Evolutionary conservation across 352 stramenopile species (phyloP).

Genomic region (Phytophthora colocasiae): DNA sequence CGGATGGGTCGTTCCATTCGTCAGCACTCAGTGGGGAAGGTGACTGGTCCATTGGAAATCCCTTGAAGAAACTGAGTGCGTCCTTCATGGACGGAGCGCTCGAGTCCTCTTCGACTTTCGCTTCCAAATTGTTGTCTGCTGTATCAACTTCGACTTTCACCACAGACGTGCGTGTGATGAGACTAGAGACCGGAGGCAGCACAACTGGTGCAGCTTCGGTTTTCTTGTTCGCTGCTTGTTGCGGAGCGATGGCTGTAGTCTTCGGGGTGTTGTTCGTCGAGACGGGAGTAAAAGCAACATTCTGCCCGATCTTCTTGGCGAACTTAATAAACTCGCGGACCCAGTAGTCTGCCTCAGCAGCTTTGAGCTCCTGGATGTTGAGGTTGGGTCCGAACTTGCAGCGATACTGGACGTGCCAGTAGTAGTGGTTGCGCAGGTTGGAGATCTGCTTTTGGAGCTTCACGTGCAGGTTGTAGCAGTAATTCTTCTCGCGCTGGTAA

Average conservation of each 20-base stretch:
- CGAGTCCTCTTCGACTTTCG: slow-evolving; percentile 13
- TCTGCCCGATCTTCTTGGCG: slow-evolving; percentile 67
- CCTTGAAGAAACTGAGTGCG: slow-evolving; percentile 10
- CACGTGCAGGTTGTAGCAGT: slow-evolving; percentile 82
- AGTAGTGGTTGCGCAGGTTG: slow-evolving; percentile 83
- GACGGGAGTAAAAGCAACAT: slow-evolving; percentile 43
- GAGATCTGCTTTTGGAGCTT: slow-evolving; percentile 84
- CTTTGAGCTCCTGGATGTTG: slow-evolving; percentile 74
- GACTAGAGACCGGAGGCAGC: slow-evolving; percentile 20
- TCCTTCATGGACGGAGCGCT: slow-evolving; percentile 42
- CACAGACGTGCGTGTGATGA: slow-evolving; percentile 2
- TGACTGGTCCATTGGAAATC: slow-evolving; percentile 28
- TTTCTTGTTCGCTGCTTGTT: background rate
- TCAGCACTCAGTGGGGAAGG: slow-evolving; percentile 69
- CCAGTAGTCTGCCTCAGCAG: slow-evolving; percentile 77
- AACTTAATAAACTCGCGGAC: slow-evolving; percentile 74
- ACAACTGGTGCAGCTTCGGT: slow-evolving; percentile 1
- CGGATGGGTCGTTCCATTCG: slow-evolving; percentile 62
- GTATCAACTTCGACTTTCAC: slow-evolving; percentile 16
- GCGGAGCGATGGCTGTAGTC: background rate
- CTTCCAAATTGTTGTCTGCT: background rate
- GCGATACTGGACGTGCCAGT: slow-evolving; percentile 83
- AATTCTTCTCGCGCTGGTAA: slow-evolving; percentile 63
- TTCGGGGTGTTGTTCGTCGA: background rate
- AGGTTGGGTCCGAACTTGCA: slow-evolving; percentile 66